Evolutionary conservation across 208 protist genomes (phyloP).

Genomic region (Tritrichomonas foetus): DNA sequence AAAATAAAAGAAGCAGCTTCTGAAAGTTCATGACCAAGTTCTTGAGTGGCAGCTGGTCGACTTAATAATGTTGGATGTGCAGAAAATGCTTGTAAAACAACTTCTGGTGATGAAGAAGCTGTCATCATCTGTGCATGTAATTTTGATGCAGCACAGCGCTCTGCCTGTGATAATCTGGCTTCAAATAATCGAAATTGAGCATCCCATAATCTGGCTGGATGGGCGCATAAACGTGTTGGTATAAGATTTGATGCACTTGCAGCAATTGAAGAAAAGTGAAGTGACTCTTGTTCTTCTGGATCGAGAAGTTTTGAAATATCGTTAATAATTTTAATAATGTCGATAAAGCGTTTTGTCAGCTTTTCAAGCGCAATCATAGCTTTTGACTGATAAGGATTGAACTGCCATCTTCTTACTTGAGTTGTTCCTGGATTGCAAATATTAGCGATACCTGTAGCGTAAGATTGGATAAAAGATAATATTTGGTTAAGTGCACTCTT

Average conservation of each 20-base stretch:
- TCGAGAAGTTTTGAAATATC: not conserved
- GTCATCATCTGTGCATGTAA: not conserved
- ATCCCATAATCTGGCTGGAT: not conserved
- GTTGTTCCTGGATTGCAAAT: not conserved
- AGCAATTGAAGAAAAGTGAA: not conserved
- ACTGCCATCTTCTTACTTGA: not conserved
- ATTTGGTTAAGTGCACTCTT: not conserved
- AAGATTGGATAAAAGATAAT: not conserved
- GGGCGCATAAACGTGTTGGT: not conserved
- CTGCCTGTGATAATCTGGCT: not conserved
- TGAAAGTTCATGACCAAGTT: constrained; percentile 23
- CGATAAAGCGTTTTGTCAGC: not conserved
- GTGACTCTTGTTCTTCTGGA: not conserved
- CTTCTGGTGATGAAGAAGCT: not conserved
- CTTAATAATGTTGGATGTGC: not conserved
- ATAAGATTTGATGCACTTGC: not conserved
- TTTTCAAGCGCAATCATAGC: not conserved
- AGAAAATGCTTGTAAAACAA: not conserved
- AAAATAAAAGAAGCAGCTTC: not conserved
- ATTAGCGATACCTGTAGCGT: not conserved
- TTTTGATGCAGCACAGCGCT: constrained; percentile 25
- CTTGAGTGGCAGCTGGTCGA: not conserved
- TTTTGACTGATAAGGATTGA: not conserved
- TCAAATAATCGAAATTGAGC: constrained; percentile 30
- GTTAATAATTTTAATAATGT: constrained; percentile 7